Percentiles rank a stretch among this genome's conserved stretches.
phyloP scores from a whole-genome alignment of 176 grass and related monocot genomes.

The Triticum urartu region DNA sequence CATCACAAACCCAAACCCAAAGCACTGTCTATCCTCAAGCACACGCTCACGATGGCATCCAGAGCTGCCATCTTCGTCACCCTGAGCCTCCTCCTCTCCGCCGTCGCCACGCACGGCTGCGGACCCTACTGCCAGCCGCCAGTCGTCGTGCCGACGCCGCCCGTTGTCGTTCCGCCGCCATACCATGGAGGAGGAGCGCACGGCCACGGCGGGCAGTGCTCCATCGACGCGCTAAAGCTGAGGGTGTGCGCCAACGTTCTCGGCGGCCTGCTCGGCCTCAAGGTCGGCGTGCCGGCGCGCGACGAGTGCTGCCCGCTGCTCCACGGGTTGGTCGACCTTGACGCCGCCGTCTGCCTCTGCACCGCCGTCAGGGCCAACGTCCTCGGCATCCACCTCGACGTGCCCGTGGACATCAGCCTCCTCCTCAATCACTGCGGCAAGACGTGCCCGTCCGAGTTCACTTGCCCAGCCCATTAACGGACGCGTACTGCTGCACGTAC shows the following conservation, averaged over 20 bases:
- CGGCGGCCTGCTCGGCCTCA: neutral
- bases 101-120: conserved; percentile 22
- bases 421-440: conserved; percentile 33
- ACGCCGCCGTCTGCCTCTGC: conserved; percentile 48
- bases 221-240: conserved; percentile 15
- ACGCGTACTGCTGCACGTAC: neutral
- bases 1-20: neutral
- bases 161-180: neutral
- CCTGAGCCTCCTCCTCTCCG: conserved; percentile 10
- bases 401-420: conserved; percentile 28
- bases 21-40: too few species aligned
- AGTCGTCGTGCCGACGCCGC: neutral
- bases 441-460: neutral
- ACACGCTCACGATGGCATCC: neutral
- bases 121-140: neutral
- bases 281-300: neutral
- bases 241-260: conserved; percentile 26
- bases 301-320: conserved; percentile 34
- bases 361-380: conserved; percentile 43
- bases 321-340: conserved; percentile 14
- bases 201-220: neutral
- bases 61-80: neutral
- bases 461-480: neutral
- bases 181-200: neutral
- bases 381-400: conserved; percentile 27